Percentiles rank a stretch among this genome's conserved stretches.
phyloP scores from a whole-genome alignment of 441 rosid genomes.

The Aquilaria agallochum region DNA sequence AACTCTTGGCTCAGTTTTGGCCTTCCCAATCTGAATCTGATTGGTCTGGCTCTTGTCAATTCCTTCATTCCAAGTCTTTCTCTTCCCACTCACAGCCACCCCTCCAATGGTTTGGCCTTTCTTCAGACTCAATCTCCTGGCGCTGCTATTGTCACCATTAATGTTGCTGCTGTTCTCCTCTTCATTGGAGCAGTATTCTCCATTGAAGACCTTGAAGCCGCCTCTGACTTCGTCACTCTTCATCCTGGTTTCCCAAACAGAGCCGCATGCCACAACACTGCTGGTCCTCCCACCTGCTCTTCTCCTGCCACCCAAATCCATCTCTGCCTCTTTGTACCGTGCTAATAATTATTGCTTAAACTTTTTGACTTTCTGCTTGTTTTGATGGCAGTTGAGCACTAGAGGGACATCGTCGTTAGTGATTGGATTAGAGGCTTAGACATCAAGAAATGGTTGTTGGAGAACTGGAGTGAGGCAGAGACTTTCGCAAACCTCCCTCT shows the following conservation, averaged over 20 bases:
- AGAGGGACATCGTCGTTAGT: constrained; percentile 21
- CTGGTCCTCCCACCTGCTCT: constrained; percentile 26
- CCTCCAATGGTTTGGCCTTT: constrained; percentile 13
- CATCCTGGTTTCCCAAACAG: constrained; percentile 84
- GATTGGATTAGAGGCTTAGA: constrained; percentile 28
- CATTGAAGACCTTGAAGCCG: constrained; percentile 51
- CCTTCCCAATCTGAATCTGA: constrained; percentile 29
- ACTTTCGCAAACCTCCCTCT: neutral
- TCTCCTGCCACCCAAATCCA: constrained; percentile 46
- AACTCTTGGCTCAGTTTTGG: constrained; percentile 22
- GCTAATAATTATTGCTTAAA: neutral
- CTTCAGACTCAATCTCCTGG: constrained; percentile 14
- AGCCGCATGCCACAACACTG: constrained; percentile 50
- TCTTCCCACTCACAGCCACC: constrained; percentile 34
- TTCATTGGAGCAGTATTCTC: constrained; percentile 14
- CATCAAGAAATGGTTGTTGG: constrained; percentile 37
- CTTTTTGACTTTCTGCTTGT: neutral
- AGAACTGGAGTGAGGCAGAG: neutral
- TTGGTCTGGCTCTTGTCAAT: constrained; percentile 27
- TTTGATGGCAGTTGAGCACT: constrained; percentile 13
- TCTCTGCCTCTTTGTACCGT: constrained; percentile 10
- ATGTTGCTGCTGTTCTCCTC: constrained; percentile 4
- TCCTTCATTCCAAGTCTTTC: constrained; percentile 52
- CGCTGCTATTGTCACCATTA: neutral
- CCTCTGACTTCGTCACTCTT: constrained; percentile 48